Base-by-base conservation (phyloP, 768 basidiomycete genomes). In the Pisolithus marmoratus region DNA sequence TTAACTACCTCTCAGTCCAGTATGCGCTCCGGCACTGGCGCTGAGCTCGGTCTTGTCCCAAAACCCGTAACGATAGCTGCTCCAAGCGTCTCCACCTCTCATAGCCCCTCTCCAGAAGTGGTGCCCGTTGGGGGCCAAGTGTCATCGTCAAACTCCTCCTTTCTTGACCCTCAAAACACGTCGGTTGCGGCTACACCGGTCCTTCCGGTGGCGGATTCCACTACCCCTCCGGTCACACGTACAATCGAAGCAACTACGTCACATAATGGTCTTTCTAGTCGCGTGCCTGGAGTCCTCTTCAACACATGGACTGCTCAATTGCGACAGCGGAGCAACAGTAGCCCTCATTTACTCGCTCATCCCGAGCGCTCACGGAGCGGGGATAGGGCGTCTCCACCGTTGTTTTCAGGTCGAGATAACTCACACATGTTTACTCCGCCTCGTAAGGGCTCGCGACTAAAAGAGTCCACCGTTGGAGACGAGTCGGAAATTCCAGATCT, bases 1-100 rank as follows among this genome's bases (percentile, higher is more conserved):
- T 63, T 83, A 19, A 73, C 77, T 29, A 27, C 64, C 8, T 78
- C 81, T 6, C 79, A 79, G 58, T 71, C 75, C 37, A 74, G 74
- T 54, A 76, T 78, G 37, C 78, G 79, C 38, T 71, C 74, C 41
- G 79, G 75, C 24, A 72, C 72, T 4, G 75, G 72, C 51, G 74
- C 75, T 15, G 73, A 70, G n/a, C 72, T 79, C 42, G 76, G 75
- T 8, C 70, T 78, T 51, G 44, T 46, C n/a, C 58, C 64, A 7
- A 69, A 67, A 22, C 48, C 60, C 47, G 40, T 22, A 15, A 57
- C 69, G 27, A 7, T 24, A 7, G 40, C 29, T 14, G 19, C 40
- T 17, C 36, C 45, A n/a, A 34, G 38, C 15, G 26, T 19, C 8
- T 19, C 38, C 22, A 41, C 41, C 29, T 45, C 19, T 11, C 57